Evolutionary conservation across 1,139 yeast species (phyloP), one percentile per base, ranked within the genome.

Genomic region (Candida glucosophila): DNA sequence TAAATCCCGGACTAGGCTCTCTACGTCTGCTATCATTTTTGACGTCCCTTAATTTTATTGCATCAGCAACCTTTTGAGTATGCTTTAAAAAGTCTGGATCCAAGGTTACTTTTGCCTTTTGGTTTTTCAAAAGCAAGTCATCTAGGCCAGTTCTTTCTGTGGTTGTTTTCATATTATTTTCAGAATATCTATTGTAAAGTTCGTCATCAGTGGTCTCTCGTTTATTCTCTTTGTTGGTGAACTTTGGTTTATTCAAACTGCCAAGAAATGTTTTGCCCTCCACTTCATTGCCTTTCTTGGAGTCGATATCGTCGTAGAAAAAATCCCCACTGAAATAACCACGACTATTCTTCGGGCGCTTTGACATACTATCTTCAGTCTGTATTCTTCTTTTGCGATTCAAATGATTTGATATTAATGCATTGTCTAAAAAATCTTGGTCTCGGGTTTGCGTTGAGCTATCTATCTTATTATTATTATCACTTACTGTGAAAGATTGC

Each of bases 401-500:
- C 18, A 33, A 43, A 30, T 49, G 50, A 22, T 48, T 44, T n/a
- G n/a, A n/a, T n/a, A n/a, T n/a, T 27, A 57, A 44, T 12, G 44
- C 39, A 16, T 43, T 44, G 18, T 49, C 41, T 26, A 63, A 45
- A 24, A 44, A 56, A 18, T 47, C 45, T 14, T 39, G 20, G 35
- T 57, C 54, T 30, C 53, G 61, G 2, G 70, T 64, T 35, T 64
- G 71, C 3, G 71, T 64, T 3, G 63, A 34, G 1, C 64, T 55
- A 32, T 64, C 69, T 5, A 63, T 67, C 24, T 42, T 45, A 24
- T 44, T 47, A 5, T 36, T 29, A 4, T 29, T 32, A 5, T 31
- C 20, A 5, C 23, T 19, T 14, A 24, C 22, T 11, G 43, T 44
- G n/a, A n/a, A n/a, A 5, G 57, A 46, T 10, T 29, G 22, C 3